These are phyloP conservation scores for Dioscorea zingiberensis DNA, from an alignment of 106 monocot species.

Conservation along the genomic window DNA sequence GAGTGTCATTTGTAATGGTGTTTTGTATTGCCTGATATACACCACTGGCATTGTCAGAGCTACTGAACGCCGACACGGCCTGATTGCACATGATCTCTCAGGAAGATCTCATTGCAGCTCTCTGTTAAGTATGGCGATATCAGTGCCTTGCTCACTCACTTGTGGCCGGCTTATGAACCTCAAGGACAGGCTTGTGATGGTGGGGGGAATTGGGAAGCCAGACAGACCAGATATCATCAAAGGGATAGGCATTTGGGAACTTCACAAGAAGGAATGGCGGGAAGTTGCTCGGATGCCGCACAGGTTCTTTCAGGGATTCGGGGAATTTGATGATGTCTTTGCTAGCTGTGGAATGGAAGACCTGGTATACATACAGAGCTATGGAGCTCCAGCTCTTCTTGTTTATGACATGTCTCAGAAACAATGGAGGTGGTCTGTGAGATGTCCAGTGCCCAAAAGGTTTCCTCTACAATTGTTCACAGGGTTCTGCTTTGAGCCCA, in stretches of 20 bases:
- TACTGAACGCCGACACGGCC: conserved; percentile 35
- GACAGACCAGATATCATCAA: conserved; percentile 79
- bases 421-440: conserved; percentile 76
- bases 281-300: conserved; percentile 88
- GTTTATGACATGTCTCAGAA: conserved; percentile 62
- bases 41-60: conserved; percentile 25
- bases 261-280: conserved; percentile 47
- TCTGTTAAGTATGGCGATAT: conserved; percentile 30
- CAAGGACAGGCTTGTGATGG: conserved; percentile 69
- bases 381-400: conserved; percentile 60
- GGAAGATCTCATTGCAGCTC: conserved; percentile 13
- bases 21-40: conserved; percentile 66
- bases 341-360: conserved; percentile 67
- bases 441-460: conserved; percentile 65
- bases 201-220: conserved; percentile 79
- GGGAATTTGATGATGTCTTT: conserved; percentile 86
- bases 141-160: conserved; percentile 55
- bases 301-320: conserved; percentile 78
- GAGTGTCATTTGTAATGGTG: conserved; percentile 63
- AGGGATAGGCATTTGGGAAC: conserved; percentile 94
- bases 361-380: conserved; percentile 74
- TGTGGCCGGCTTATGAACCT: conserved; percentile 81
- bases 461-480: conserved; percentile 86
- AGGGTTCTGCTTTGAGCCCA: conserved; percentile 83
- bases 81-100: conserved; percentile 50